A percentile compares a stretch with the other conserved stretches of the same genome.
Evolutionary conservation across 106 monocot genomes (phyloP).

Genomic region (Dendrobium catenatum): DNA sequence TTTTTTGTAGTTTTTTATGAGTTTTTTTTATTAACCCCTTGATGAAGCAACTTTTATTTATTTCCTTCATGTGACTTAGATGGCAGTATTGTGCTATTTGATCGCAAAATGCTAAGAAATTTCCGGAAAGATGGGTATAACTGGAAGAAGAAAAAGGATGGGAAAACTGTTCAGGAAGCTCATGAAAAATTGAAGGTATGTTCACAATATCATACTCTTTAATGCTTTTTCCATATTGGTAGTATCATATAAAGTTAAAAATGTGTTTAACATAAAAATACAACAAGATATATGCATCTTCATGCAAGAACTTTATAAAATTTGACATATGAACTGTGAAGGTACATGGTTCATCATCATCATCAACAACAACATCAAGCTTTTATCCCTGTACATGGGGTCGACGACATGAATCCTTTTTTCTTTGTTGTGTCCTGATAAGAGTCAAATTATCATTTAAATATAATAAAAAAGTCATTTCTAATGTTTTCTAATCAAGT

Average conservation of each 20-base stretch:
- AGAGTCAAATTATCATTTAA: too few species aligned
- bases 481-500: too few species aligned
- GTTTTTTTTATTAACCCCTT: not conserved
- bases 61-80: conserved; percentile 35
- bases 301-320: not conserved
- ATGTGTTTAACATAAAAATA: not conserved
- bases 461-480: too few species aligned
- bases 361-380: too few species aligned
- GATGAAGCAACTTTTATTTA: not conserved
- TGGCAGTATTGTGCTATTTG: conserved; percentile 73
- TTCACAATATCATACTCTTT: not conserved
- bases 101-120: conserved; percentile 80
- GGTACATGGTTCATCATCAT: too few species aligned
- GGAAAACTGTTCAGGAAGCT: conserved; percentile 96
- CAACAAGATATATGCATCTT: not conserved
- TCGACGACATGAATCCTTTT: too few species aligned
- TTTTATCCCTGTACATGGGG: too few species aligned
- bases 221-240: not conserved
- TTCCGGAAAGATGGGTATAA: conserved; percentile 93
- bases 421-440: too few species aligned
- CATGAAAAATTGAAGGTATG: conserved; percentile 94
- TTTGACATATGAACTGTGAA: too few species aligned
- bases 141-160: conserved; percentile 99
- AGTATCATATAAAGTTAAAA: not conserved
- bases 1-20: not conserved